Percentiles rank a stretch among this genome's conserved stretches.
These are phyloP conservation scores for Pseudopyricularia cyperi DNA, from an alignment of 2,329 filamentous ascomycete species.

Conservation along the genomic window DNA sequence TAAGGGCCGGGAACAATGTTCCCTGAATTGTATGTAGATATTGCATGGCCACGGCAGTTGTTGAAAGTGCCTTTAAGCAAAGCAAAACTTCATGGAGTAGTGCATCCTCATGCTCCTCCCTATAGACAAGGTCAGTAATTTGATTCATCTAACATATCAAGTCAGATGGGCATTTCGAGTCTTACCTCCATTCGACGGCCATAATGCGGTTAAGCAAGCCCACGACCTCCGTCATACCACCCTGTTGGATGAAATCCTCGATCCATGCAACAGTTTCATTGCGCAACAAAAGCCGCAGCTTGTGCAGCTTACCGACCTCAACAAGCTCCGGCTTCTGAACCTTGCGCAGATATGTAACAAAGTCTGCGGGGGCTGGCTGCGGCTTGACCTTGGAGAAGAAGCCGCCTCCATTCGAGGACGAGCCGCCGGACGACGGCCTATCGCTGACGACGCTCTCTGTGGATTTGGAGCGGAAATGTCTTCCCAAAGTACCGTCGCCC, in stretches of 20 bases:
- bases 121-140: constrained; percentile 17
- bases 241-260: constrained; percentile 76
- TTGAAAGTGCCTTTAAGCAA: constrained; percentile 88
- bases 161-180: constrained; percentile 8
- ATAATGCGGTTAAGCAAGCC: constrained; percentile 81
- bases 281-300: constrained; percentile 73
- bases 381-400: constrained; percentile 59
- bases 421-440: constrained; percentile 33
- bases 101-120: constrained; percentile 90
- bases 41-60: constrained; percentile 72
- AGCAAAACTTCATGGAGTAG: constrained; percentile 84
- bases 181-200: constrained; percentile 88
- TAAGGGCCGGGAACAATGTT: constrained; percentile 71
- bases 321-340: constrained; percentile 70
- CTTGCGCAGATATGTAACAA: constrained; percentile 73
- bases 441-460: constrained; percentile 55
- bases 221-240: constrained; percentile 87
- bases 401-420: constrained; percentile 17
- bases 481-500: constrained; percentile 45
- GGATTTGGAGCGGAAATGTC: constrained; percentile 59
- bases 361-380: constrained; percentile 65
- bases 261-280: constrained; percentile 97
- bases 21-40: constrained; percentile 69
- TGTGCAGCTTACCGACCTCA: constrained; percentile 91
- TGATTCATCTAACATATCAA: background rate